phyloP scores from a whole-genome alignment of 75 land plant species.

The Pseudotsuga menziesii region DNA sequence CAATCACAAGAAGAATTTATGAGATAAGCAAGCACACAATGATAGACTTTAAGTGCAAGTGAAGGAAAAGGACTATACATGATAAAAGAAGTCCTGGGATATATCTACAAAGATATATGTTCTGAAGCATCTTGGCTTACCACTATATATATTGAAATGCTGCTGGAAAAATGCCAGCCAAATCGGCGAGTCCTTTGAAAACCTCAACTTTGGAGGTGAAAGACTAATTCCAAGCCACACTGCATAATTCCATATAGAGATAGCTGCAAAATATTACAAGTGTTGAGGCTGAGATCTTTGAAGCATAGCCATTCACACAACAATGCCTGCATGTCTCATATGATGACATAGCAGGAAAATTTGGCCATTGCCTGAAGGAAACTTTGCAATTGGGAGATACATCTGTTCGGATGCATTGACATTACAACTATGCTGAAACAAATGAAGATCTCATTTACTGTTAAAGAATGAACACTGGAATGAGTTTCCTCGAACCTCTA shows the following conservation, averaged over 20 bases:
- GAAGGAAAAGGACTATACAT: too few relatives aligned
- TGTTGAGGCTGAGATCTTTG: too few relatives aligned
- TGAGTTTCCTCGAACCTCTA: background rate
- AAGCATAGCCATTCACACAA: background rate
- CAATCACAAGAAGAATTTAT: too few relatives aligned
- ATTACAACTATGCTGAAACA: background rate
- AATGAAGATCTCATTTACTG: background rate
- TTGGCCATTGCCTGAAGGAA: background rate
- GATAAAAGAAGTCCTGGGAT: too few relatives aligned
- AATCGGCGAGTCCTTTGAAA: background rate
- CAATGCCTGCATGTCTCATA: background rate
- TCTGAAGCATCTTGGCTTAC: background rate
- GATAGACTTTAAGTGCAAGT: too few relatives aligned
- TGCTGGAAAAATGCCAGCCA: background rate
- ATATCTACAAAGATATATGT: too few relatives aligned
- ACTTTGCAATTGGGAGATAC: background rate
- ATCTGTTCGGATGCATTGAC: background rate
- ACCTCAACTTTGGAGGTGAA: too few relatives aligned
- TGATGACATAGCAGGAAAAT: background rate
- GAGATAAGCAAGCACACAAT: too few relatives aligned
- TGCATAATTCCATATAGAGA: too few relatives aligned
- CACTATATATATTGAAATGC: background rate
- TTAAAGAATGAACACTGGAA: constrained; percentile 3
- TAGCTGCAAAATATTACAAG: too few relatives aligned
- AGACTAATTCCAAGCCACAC: too few relatives aligned